Percentiles rank a stretch among this genome's conserved stretches.
Conservation (phyloP, 441 rosid species). For the Jatropha multifida region DNA sequence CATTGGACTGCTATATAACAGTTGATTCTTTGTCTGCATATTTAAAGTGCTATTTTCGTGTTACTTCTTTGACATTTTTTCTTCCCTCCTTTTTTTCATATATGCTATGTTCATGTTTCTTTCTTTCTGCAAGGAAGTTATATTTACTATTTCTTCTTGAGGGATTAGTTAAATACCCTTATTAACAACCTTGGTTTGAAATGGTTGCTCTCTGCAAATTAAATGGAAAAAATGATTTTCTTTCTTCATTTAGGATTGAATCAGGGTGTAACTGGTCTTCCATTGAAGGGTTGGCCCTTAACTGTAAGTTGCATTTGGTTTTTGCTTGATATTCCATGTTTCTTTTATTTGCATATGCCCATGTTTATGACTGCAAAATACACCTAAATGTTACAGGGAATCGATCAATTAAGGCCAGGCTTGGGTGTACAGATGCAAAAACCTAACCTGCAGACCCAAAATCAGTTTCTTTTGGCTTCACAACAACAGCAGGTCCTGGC, state of each 20-base stretch:
- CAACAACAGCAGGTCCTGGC: slow-evolving; percentile 63
- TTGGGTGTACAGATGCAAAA: slow-evolving; percentile 55
- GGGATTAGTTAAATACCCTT: not conserved
- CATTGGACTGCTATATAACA: not conserved
- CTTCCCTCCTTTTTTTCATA: not conserved
- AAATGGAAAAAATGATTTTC: not conserved
- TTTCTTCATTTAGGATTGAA: slow-evolving; percentile 38
- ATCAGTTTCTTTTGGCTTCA: slow-evolving; percentile 54
- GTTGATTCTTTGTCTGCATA: not conserved
- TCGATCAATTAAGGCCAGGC: slow-evolving; percentile 54
- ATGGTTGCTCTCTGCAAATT: slow-evolving; percentile 11
- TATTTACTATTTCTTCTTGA: not conserved
- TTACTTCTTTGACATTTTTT: not conserved
- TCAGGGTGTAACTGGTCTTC: slow-evolving; percentile 58
- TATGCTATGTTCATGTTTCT: not conserved
- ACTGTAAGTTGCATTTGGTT: slow-evolving; percentile 45
- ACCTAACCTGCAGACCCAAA: slow-evolving; percentile 46
- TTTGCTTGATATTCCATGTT: slow-evolving; percentile 4
- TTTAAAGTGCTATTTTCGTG: not conserved
- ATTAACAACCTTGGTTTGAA: slow-evolving; percentile 3
- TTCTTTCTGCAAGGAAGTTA: not conserved
- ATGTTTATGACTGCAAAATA: slow-evolving; percentile 2
- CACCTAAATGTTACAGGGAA: slow-evolving; percentile 38
- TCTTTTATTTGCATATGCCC: slow-evolving; percentile 1
- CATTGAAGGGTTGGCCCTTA: slow-evolving; percentile 72